Evolutionary conservation across 768 basidiomycete genomes (phyloP).

Genomic region (Amyloporia xantha): DNA sequence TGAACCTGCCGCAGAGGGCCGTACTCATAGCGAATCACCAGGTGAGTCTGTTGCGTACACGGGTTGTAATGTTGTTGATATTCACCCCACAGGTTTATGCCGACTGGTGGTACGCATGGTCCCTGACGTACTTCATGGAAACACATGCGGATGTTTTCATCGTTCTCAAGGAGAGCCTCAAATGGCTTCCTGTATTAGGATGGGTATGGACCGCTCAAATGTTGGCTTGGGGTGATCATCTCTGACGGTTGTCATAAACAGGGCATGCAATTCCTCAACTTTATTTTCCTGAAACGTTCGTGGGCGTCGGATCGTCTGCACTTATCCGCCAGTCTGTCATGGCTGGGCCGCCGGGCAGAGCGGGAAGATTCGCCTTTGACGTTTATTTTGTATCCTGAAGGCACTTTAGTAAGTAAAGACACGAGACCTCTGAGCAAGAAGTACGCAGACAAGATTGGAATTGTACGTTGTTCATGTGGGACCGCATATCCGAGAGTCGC

Average conservation of each 20-base stretch:
- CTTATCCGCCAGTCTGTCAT: slow-evolving; percentile 58
- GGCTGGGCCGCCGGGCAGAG: slow-evolving; percentile 65
- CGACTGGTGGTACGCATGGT: slow-evolving; percentile 88
- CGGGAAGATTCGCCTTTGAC: slow-evolving; percentile 64
- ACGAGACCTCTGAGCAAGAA: slow-evolving; percentile 82
- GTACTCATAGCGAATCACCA: slow-evolving; percentile 93
- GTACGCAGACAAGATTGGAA: slow-evolving; percentile 82
- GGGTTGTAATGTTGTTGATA: neutral
- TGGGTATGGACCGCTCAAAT: slow-evolving; percentile 50
- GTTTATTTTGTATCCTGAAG: slow-evolving; percentile 91
- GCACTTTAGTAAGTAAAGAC: slow-evolving; percentile 83
- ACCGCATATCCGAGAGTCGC: neutral
- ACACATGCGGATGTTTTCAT: slow-evolving; percentile 77
- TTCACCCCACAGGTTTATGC: slow-evolving; percentile 53
- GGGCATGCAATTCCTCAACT: slow-evolving; percentile 93
- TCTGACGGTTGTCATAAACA: slow-evolving; percentile 21
- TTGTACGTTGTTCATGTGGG: slow-evolving; percentile 48
- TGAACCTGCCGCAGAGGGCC: slow-evolving; percentile 72
- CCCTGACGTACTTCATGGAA: slow-evolving; percentile 61
- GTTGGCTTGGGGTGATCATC: slow-evolving; percentile 7
- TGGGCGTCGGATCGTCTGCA: slow-evolving; percentile 80
- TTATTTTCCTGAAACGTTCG: slow-evolving; percentile 88
- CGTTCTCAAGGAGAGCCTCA: slow-evolving; percentile 86
- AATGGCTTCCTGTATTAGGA: slow-evolving; percentile 80
- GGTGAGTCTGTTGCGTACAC: slow-evolving; percentile 31